Evolutionary conservation across 2,329 filamentous ascomycete genomes (phyloP), one percentile per base, ranked within the genome.

Genomic region (Sclerotinia nivalis): DNA sequence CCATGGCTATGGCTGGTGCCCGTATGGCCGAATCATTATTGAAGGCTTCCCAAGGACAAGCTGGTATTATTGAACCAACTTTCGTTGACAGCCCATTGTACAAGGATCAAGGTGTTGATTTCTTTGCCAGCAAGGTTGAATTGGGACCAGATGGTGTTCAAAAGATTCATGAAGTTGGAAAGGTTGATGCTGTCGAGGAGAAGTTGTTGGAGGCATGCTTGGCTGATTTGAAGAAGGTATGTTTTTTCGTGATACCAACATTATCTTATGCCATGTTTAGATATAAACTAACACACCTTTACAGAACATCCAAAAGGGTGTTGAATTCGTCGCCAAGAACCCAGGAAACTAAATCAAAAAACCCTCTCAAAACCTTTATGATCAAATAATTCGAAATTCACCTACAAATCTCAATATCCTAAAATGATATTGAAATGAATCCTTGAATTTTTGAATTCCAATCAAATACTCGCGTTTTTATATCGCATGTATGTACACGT

Each of bases 21-120:
- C 87, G 88, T 86, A 90, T 79, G 83, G 93, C 96, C 77, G 94
- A 98, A 86, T 93, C 91, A 77, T 86, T 99, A 78, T 91, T 99
- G 84, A 94, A 93, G 83, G 96, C 96, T 78, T 85, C 91, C 71
- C 89, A 96, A 83, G 96, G 96, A 81, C 90, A 97, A 88, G 96
- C 94, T 89, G 93, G 93, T 80, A 91, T 99, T 78, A 82, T 96
- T 75, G 96, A 99, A 90, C 94, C 94, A 77, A 94, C 95, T 73
- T 99, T 97, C 79, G 94, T 99, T 80, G 93, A 99, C 84, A 95
- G 91, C 81, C 94, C 95, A 74, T 89, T 98, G 76, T 98, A 93
- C 92, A 97, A 97, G 91, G 93, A 97, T 86, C 91, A 96, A 86
- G 96, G 95, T 80, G 88, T 97, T 79, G 92, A 97, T 72, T 99